Evolutionary conservation across 1,284 basidiomycete species (phyloP).

Genomic region (Rhizoctonia solani): DNA sequence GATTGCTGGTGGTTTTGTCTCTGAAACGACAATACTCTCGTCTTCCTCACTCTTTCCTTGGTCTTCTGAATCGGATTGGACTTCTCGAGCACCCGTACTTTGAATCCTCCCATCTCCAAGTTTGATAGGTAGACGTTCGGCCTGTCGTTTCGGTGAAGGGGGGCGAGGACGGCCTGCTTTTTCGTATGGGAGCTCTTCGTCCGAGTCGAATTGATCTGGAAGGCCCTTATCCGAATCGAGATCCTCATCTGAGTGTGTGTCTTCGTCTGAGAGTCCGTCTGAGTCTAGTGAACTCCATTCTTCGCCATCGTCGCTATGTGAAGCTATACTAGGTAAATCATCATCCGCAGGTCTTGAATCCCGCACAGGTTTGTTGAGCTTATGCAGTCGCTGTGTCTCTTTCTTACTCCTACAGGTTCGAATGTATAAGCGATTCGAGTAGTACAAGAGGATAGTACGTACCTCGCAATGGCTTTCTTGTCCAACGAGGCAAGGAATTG

Average conservation of each 20-base stretch:
- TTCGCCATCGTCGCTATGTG: conserved; percentile 60
- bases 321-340: conserved; percentile 67
- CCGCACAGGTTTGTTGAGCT: conserved; percentile 62
- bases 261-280: conserved; percentile 42
- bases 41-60: conserved; percentile 47
- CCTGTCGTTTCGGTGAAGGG: conserved; percentile 53
- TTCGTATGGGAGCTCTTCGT: conserved; percentile 76
- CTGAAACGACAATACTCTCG: conserved; percentile 41
- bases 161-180: conserved; percentile 55
- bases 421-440: conserved; percentile 6
- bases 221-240: conserved; percentile 38
- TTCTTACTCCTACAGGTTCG: conserved; percentile 80
- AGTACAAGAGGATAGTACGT: conserved; percentile 40
- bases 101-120: conserved; percentile 76
- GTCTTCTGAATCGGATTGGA: conserved; percentile 52
- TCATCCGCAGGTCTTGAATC: conserved; percentile 50
- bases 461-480: conserved; percentile 72
- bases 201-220: conserved; percentile 51
- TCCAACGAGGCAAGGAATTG: conserved; percentile 67
- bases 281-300: conserved; percentile 57
- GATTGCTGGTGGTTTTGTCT: conserved; percentile 44
- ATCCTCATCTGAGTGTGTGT: conserved; percentile 42
- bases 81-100: conserved; percentile 51
- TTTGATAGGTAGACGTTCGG: conserved; percentile 83
- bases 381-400: conserved; percentile 66